phyloP scores from a whole-genome alignment of 2,329 filamentous ascomycete genomes.

The Hypoxylon sp. region DNA sequence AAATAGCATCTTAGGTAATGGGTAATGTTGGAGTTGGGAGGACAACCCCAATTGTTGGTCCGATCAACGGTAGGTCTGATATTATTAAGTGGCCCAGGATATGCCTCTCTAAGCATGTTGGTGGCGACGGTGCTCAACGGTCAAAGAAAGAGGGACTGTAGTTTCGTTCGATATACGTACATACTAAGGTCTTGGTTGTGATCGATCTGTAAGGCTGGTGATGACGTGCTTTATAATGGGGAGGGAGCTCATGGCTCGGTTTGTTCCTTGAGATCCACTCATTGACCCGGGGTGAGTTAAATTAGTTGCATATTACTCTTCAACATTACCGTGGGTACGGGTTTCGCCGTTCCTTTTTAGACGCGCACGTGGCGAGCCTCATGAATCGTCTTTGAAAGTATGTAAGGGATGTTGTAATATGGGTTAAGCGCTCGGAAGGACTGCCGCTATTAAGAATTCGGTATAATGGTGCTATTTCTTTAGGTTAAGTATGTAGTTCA shows the following conservation, averaged over 20 bases:
- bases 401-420: background rate
- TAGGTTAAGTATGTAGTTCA: background rate
- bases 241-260: background rate
- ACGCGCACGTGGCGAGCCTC: background rate
- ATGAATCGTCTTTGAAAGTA: background rate
- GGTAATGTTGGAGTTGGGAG: background rate
- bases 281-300: background rate
- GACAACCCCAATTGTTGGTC: background rate
- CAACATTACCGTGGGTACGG: background rate
- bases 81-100: background rate
- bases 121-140: background rate
- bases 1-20: background rate
- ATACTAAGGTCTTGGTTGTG: background rate
- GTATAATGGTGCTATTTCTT: too few relatives aligned
- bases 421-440: background rate
- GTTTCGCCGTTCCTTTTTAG: background rate
- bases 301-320: constrained; percentile 1
- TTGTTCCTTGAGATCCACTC: background rate
- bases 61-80: background rate
- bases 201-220: background rate
- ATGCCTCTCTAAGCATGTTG: background rate
- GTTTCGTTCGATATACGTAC: background rate
- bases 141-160: background rate
- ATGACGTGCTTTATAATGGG: background rate
- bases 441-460: background rate